Evolutionary conservation across 371 early-diverging fungal genomes (phyloP).

Genomic region (Syncephalis fuscata): DNA sequence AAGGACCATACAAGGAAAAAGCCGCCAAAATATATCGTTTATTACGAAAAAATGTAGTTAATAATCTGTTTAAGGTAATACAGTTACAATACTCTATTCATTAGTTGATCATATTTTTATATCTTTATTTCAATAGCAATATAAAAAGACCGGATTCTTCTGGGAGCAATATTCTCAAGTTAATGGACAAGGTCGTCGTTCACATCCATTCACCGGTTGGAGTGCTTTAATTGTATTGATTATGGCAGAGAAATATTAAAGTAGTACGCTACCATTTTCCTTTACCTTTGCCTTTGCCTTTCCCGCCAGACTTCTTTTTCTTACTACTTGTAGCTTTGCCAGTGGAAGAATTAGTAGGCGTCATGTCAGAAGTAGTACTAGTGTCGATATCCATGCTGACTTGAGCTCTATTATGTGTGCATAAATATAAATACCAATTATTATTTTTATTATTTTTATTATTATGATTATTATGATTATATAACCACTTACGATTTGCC

Average conservation of each 20-base stretch:
- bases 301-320: no score
- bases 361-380: no score
- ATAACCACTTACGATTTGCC: conserved; percentile 11
- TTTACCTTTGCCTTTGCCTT: no score
- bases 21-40: conserved; percentile 53
- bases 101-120: conserved; percentile 9
- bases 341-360: no score
- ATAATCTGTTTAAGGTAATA: conserved; percentile 47
- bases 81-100: no score
- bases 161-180: conserved; percentile 86
- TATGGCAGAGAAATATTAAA: conserved; percentile 28
- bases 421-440: no score
- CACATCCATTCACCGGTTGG: conserved; percentile 96
- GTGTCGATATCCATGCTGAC: no score
- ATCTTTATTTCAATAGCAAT: conserved; percentile 25
- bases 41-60: conserved; percentile 58
- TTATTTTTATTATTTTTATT: no score
- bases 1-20: conserved; percentile 48
- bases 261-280: no score
- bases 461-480: no score
- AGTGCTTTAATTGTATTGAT: conserved; percentile 66
- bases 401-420: no score
- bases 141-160: conserved; percentile 63
- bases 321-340: no score
- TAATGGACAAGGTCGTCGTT: conserved; percentile 63